Evolutionary conservation across 2,329 filamentous ascomycete genomes (phyloP), one percentile per base, ranked within the genome.

Genomic region (Sclerotiophoma versabilis): DNA sequence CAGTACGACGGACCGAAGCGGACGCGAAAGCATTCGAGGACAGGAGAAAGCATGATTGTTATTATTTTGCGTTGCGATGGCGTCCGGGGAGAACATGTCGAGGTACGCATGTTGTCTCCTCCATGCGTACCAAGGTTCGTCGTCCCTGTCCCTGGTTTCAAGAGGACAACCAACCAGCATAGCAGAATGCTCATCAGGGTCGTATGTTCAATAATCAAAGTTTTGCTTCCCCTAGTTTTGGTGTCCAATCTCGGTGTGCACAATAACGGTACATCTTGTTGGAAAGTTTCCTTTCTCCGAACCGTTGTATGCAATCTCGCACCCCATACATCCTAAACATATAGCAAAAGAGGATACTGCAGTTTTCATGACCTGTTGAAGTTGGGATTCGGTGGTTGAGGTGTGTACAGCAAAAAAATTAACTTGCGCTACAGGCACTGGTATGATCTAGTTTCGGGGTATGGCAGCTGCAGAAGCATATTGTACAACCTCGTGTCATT

Each of bases 391-490:
- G n/a, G n/a, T n/a, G n/a, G n/a, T n/a, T n/a, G n/a, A n/a, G n/a
- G n/a, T n/a, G n/a, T n/a, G n/a, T n/a, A n/a, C n/a, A n/a, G n/a
- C n/a, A n/a, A n/a, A n/a, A n/a, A n/a, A n/a, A n/a, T n/a, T n/a
- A 26, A 5, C 2, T 10, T 27, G n/a, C 14, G 8, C n/a, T n/a
- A n/a, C n/a, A n/a, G n/a, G n/a, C 30, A 33, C 19, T 6, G 30
- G 5, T 33, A 17, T 33, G 3, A 19, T 33, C 15, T 17, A 22
- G n/a, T 12, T 2, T 14, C 17, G 10, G 20, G 22, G n/a, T 26
- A 44, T n/a, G 12, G 33, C 15, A 17, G 17, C 62, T 8, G 43
- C 66, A 11, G 69, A 72, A 49, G 48, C 70, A 54, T 71, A 59
- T 42, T 47, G 49, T 46, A 10, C 42, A 23, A 52, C 49, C 34